Evolutionary conservation across 148 eudicot species (phyloP).

Genomic region (Camellia granthamiana): DNA sequence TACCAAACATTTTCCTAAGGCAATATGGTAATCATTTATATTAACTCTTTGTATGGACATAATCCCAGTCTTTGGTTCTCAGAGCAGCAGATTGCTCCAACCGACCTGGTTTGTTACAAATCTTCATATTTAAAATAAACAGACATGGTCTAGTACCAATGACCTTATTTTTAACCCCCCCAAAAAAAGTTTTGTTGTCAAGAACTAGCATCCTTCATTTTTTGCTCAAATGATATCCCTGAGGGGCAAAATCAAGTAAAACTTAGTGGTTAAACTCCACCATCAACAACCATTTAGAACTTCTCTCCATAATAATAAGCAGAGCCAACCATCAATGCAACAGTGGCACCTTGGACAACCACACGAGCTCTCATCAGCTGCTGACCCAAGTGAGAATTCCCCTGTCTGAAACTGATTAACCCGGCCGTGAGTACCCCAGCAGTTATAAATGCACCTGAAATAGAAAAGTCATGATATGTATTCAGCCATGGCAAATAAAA

Average conservation of each 20-base stretch:
- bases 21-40: not conserved
- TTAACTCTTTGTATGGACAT: not conserved
- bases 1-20: too few species aligned
- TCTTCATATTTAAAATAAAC: not conserved
- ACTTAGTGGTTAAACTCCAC: too few species aligned
- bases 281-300: constrained; percentile 20
- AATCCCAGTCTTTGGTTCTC: not conserved
- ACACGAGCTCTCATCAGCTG: constrained; percentile 94
- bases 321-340: constrained; percentile 83
- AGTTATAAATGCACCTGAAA: constrained; percentile 77
- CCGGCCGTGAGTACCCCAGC: constrained; percentile 93
- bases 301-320: constrained; percentile 77
- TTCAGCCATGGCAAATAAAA: too few species aligned
- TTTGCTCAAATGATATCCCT: not conserved
- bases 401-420: constrained; percentile 77
- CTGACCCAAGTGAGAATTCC: constrained; percentile 81
- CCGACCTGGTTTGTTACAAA: not conserved
- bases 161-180: not conserved
- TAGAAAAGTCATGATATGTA: not conserved
- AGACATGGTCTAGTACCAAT: not conserved
- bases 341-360: constrained; percentile 85
- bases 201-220: not conserved
- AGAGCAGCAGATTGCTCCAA: not conserved
- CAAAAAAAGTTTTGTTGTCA: not conserved
- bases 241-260: not conserved